These are phyloP conservation scores for Gentiana macrophylla DNA, from an alignment of 257 asterid species.

Conservation along the genomic window DNA sequence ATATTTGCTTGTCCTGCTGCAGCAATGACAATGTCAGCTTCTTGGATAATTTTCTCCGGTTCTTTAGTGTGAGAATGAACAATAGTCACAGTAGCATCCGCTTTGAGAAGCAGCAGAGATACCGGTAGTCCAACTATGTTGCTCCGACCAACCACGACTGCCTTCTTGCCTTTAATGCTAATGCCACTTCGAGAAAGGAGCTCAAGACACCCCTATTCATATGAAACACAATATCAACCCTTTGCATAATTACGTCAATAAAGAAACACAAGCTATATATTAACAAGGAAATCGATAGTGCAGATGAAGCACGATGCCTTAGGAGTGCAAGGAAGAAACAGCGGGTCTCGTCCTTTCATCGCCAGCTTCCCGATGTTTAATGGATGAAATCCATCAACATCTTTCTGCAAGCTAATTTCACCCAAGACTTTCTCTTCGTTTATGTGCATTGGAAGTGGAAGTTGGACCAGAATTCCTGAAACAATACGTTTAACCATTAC, in stretches of 20 bases:
- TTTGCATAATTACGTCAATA: neutral
- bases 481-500: neutral
- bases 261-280: neutral
- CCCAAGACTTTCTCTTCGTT: constrained; percentile 68
- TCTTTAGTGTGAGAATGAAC: constrained; percentile 83
- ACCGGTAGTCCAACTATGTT: constrained; percentile 92
- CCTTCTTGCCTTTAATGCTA: constrained; percentile 70
- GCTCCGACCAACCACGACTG: constrained; percentile 95
- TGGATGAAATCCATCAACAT: constrained; percentile 97
- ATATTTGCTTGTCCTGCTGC: constrained; percentile 95
- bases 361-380: constrained; percentile 92
- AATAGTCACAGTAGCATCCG: constrained; percentile 78
- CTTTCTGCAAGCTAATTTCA: constrained; percentile 80
- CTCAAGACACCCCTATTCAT: constrained; percentile 74
- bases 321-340: constrained; percentile 93
- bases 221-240: neutral
- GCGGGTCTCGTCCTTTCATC: constrained; percentile 97
- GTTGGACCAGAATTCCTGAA: constrained; percentile 88
- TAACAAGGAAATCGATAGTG: neutral
- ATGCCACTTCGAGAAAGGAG: constrained; percentile 70
- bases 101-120: constrained; percentile 79
- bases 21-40: constrained; percentile 83
- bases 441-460: constrained; percentile 88
- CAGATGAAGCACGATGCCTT: constrained; percentile 38
- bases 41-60: constrained; percentile 66